A percentile compares a stretch with the other conserved stretches of the same genome.
phyloP scores from a whole-genome alignment of 2,329 filamentous ascomycete species.

The Xylariaceae sp. region DNA sequence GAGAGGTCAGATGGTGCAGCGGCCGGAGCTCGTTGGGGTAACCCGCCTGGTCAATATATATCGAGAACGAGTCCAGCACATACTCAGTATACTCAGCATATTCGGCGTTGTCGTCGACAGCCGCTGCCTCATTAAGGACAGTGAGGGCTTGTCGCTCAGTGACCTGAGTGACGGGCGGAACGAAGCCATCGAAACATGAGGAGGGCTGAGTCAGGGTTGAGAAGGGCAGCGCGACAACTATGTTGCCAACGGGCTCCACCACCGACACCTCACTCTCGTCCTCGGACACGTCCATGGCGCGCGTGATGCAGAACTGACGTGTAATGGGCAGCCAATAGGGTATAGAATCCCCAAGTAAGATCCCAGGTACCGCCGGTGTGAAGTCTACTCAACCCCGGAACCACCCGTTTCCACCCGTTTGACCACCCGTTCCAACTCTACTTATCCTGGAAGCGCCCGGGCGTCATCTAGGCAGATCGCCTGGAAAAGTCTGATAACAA shows the following conservation, averaged over 20 bases:
- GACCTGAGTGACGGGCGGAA: constrained; percentile 21
- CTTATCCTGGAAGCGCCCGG: constrained; percentile 57
- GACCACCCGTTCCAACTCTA: constrained; percentile 65
- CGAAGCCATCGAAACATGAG: constrained; percentile 30
- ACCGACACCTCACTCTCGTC: not conserved
- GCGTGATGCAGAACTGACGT: not conserved
- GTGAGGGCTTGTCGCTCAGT: constrained; percentile 33
- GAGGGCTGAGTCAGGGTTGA: constrained; percentile 25
- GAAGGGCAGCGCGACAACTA: constrained; percentile 21
- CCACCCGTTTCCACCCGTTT: constrained; percentile 62
- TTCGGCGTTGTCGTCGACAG: constrained; percentile 2
- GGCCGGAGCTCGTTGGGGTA: constrained; percentile 48
- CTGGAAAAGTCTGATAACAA: not conserved
- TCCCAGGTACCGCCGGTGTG: constrained; percentile 67
- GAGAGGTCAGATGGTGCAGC: constrained; percentile 47
- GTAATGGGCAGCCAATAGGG: not conserved
- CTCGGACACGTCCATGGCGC: not conserved
- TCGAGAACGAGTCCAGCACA: constrained; percentile 51
- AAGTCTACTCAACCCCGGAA: constrained; percentile 59
- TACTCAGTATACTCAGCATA: constrained; percentile 41
- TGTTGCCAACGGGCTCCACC: not conserved
- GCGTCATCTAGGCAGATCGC: not conserved
- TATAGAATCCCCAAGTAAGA: constrained; percentile 32
- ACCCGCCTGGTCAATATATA: constrained; percentile 43
- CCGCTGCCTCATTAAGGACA: constrained; percentile 24